Evolutionary conservation across 768 basidiomycete species (phyloP), one percentile per base, ranked within the genome.

Genomic region (Mycena vitilis): DNA sequence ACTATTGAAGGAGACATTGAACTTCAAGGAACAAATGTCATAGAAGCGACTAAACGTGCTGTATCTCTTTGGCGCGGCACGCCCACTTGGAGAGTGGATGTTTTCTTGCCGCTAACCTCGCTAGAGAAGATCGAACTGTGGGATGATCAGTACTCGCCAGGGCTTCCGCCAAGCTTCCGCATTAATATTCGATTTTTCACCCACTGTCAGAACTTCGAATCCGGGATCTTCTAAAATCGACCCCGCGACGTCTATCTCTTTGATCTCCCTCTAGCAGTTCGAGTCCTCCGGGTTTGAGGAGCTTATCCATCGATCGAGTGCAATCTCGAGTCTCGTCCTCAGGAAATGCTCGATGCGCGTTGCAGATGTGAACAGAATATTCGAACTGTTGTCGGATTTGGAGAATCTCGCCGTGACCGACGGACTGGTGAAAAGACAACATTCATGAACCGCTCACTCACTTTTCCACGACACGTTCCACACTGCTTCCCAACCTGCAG

Each of bases 241-340:
- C 30, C 30, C 5, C 3, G 2, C 2, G 3, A 30, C 30, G 2
- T 30, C 30, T 5, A 30, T 30, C 30, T 30, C 5, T 18, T 52
- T 61, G 9, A 52, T 9, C 22, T 25, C 22, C 5, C 60, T 61
- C 36, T 16, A 0, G 5, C n/a, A 30, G 15, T n/a, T n/a, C n/a
- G n/a, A n/a, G n/a, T 38, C 48, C 15, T 36, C 18, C 8, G 49
- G 25, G 18, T 22, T 52, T 15, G 23, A 16, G 1, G 49, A 0
- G 12, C 48, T 51, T 37, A 22, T 61, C 13, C 36, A 52, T 16
- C 60, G 60, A 9, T 61, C 60, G 37, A 11, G 23, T 61, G 60
- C 49, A 16, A 3, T 23, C 51, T 61, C 3, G 18, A 52, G 7
- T 18, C 2, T 61, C 23, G 37, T 51, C 23, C 22, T 61, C 4